These are phyloP conservation scores for Boletellus ananiceps DNA, from an alignment of 768 basidiomycete genomes.

Conservation along the genomic window DNA sequence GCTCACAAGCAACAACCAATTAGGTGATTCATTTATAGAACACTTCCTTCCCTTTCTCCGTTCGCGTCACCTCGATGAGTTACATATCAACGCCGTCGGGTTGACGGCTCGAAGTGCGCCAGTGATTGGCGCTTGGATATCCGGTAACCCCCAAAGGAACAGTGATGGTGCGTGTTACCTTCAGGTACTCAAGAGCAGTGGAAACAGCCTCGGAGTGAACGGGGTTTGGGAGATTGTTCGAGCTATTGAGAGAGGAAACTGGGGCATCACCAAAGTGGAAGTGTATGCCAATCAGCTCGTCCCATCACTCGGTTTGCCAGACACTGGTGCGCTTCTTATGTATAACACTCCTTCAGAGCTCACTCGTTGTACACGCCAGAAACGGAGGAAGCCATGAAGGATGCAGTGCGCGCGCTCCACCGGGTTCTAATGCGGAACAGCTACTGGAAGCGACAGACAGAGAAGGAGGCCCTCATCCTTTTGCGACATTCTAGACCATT, in stretches of 20 bases:
- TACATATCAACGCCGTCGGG: constrained; percentile 49
- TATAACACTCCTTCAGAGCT: constrained; percentile 13
- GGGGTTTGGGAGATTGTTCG: constrained; percentile 45
- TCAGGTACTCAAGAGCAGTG: constrained; percentile 48
- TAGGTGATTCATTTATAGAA: constrained; percentile 48
- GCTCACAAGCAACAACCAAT: constrained; percentile 43
- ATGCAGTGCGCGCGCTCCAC: constrained; percentile 32
- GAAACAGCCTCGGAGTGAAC: constrained; percentile 49
- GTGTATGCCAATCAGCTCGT: constrained; percentile 41
- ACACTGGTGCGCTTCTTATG: constrained; percentile 6
- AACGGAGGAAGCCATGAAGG: constrained; percentile 30
- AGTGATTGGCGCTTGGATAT: constrained; percentile 45
- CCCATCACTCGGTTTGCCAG: constrained; percentile 5
- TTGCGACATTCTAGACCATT: constrained; percentile 46
- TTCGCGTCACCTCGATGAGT: constrained; percentile 43
- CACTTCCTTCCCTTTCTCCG: constrained; percentile 47
- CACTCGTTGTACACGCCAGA: constrained; percentile 14
- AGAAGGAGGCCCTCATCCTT: constrained; percentile 47
- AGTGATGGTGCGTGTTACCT: constrained; percentile 36
- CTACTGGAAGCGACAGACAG: constrained; percentile 41
- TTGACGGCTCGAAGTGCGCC: constrained; percentile 43
- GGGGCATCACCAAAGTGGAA: constrained; percentile 45
- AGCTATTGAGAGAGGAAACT: constrained; percentile 47
- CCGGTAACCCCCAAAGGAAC: constrained; percentile 28
- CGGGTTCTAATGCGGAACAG: constrained; percentile 44